Base-by-base conservation (phyloP, 164 flowering plant species). In the Cinnamomum chago region DNA sequence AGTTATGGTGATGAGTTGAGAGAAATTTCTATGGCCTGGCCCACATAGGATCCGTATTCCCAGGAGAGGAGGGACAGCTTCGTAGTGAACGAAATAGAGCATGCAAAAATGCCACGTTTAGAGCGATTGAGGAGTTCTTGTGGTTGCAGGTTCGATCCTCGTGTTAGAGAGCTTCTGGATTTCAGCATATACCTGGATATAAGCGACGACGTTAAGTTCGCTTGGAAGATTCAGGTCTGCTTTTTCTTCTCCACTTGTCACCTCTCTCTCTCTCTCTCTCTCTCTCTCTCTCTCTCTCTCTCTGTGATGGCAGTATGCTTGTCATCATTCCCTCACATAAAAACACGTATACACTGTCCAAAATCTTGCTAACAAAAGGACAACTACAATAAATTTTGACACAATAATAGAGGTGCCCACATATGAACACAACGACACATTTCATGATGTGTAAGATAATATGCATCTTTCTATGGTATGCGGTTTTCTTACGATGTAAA, bases 101-200 rank as follows among this genome's bases (percentile, higher is more conserved):
- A 33, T n/a, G 30, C n/a, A 28, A 17, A 5, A 35, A 4, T 3
- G 55, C 15, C 24, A 58, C 50, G 66, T 71, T 65, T 71, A 18
- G 30, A 62, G 50, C 47, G 1, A 23, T 18, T 30, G 51, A 58
- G 7, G 64, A 14, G 25, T 52, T 22, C 9, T 13, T 17, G 11
- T 35, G 28, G 15, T 27, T 68, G 66, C 65, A 95, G 97, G 98
- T 95, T 35, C 69, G 98, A 95, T 76, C 28, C 73, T 2, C 87
- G 97, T 17, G 98, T 95, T 22, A 87, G 98, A 73, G 95, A 89
- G 27, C 89, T 92, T 20, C 82, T 95, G 83, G 97, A 95, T 88
- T 92, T 95, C 90, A 92, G 98, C 73, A 91, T 95, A 81, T 95
- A 95, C 85, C 81, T 95, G 79, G 98, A 95, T 79, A 95, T 95